Conservation (phyloP, 768 basidiomycete genomes). For the Tricholoma matsutake region DNA sequence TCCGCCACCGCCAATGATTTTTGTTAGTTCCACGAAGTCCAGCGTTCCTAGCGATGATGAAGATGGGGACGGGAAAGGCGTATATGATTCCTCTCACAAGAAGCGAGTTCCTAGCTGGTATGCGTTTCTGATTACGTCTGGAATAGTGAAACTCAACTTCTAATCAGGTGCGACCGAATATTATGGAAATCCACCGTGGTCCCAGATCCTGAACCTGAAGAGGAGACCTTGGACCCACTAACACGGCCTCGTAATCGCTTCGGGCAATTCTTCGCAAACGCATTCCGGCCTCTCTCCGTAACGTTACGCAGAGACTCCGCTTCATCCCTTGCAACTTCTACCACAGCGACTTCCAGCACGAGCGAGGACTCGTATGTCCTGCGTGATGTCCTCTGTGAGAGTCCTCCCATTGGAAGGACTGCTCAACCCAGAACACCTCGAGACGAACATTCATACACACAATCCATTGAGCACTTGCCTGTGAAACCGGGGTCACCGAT, state of each 20-base stretch:
- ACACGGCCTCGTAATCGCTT: slow-evolving; percentile 43
- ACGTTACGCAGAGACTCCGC: slow-evolving; percentile 37
- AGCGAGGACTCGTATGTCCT: slow-evolving; percentile 18
- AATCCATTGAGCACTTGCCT: not conserved
- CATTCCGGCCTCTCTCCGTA: slow-evolving; percentile 45
- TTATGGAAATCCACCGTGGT: slow-evolving; percentile 74
- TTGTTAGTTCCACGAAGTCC: slow-evolving; percentile 34
- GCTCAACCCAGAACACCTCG: not conserved
- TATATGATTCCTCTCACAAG: slow-evolving; percentile 81
- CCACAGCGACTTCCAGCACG: slow-evolving; percentile 16
- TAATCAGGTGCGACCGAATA: slow-evolving; percentile 78
- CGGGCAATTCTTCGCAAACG: slow-evolving; percentile 51
- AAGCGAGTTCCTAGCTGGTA: slow-evolving; percentile 84
- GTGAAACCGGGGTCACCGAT: not conserved
- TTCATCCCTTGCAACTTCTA: slow-evolving; percentile 26
- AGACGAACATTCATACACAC: not conserved
- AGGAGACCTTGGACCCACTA: slow-evolving; percentile 21
- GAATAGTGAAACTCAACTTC: not conserved
- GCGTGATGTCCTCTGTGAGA: slow-evolving; percentile 10
- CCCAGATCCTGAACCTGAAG: slow-evolving; percentile 41
- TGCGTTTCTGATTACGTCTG: slow-evolving; percentile 19
- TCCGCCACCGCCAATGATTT: slow-evolving; percentile 28
- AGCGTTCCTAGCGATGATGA: slow-evolving; percentile 36
- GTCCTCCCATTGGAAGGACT: not conserved
- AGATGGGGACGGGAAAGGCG: slow-evolving; percentile 47